Conservation (phyloP, 2,329 filamentous ascomycete genomes). For the Mollisia scopiformis region DNA sequence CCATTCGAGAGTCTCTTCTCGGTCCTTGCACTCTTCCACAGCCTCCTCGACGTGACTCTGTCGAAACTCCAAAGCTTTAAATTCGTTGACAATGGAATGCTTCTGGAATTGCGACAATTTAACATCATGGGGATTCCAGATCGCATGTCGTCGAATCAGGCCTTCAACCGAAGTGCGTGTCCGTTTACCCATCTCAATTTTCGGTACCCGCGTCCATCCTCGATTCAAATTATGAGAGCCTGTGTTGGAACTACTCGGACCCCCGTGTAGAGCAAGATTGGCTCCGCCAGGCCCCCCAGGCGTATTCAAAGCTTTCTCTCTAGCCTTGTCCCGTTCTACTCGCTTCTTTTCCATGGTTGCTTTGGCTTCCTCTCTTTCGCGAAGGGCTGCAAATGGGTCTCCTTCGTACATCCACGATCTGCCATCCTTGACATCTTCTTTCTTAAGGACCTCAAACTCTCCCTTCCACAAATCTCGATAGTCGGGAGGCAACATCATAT, state of each 20-base stretch:
- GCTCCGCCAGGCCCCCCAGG: constrained; percentile 55
- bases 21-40: constrained; percentile 82
- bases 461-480: constrained; percentile 90
- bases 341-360: constrained; percentile 78
- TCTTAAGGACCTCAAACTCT: constrained; percentile 82
- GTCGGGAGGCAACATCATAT: constrained; percentile 89
- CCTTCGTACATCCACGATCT: constrained; percentile 91
- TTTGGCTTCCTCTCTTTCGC: constrained; percentile 79
- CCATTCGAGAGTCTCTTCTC: constrained; percentile 94
- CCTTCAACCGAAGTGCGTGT: constrained; percentile 80
- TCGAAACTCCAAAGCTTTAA: constrained; percentile 83
- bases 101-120: constrained; percentile 62
- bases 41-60: constrained; percentile 88
- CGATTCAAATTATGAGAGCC: constrained; percentile 51
- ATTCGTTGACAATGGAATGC: constrained; percentile 68
- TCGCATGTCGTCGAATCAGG: constrained; percentile 74
- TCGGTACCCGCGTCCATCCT: constrained; percentile 83
- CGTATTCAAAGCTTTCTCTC: constrained; percentile 69
- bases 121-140: constrained; percentile 85
- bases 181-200: constrained; percentile 88
- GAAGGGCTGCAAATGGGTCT: constrained; percentile 83
- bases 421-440: constrained; percentile 77
- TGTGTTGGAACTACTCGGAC: constrained; percentile 38
- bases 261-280: constrained; percentile 52
- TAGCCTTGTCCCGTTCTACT: constrained; percentile 67